Conservation (phyloP, 345 rosid genomes). For the Murraya koenigii region DNA sequence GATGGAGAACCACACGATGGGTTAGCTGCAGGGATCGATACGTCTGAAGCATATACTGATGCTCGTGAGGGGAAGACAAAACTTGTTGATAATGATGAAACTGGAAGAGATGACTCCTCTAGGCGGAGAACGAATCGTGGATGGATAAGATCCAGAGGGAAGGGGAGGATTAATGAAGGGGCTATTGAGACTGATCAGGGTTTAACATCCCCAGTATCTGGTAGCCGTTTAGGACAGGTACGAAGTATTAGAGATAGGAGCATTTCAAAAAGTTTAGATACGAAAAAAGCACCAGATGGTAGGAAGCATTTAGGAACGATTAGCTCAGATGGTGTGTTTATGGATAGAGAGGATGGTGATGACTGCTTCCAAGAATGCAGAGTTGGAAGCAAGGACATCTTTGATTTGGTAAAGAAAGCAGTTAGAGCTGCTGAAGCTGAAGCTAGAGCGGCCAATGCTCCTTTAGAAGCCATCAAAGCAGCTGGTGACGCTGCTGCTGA, state of each 20-base stretch:
- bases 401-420: conserved; percentile 75
- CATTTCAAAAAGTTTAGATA: conserved; percentile 46
- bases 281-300: conserved; percentile 48
- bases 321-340: conserved; percentile 36
- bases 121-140: conserved; percentile 64
- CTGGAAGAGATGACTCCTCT: conserved; percentile 70
- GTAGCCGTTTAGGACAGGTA: conserved; percentile 45
- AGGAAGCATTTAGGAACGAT: conserved; percentile 40
- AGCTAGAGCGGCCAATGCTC: conserved; percentile 87
- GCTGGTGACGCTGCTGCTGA: conserved; percentile 96
- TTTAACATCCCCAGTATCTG: conserved; percentile 65
- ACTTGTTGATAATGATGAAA: conserved; percentile 58
- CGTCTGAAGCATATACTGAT: conserved; percentile 39
- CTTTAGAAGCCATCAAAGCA: conserved; percentile 83
- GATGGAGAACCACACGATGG: conserved; percentile 46
- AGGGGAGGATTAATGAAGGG: conserved; percentile 67
- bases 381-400: conserved; percentile 76
- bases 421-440: conserved; percentile 93
- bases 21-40: conserved; percentile 35
- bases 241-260: conserved; percentile 54
- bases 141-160: conserved; percentile 59
- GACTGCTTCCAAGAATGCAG: conserved; percentile 77
- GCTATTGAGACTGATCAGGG: conserved; percentile 50
- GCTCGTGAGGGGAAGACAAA: conserved; percentile 53
- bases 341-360: conserved; percentile 68